Evolutionary conservation across 2,329 filamentous ascomycete species (phyloP).

Genomic region (Coniella vitis): DNA sequence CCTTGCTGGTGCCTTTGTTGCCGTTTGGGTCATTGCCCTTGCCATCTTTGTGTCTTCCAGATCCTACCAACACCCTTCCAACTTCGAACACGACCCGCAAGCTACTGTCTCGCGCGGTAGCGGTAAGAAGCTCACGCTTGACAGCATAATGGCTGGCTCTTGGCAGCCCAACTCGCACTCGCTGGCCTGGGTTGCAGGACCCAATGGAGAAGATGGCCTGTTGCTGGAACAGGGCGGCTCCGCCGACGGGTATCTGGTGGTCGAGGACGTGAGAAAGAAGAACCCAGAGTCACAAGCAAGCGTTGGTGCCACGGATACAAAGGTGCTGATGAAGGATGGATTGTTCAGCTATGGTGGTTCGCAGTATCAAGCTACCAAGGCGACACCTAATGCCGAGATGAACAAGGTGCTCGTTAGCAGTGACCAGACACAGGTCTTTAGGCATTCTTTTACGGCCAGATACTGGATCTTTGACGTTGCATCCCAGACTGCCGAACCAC

Average conservation of each 20-base stretch:
- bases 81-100: slow-evolving; percentile 59
- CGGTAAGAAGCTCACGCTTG: slow-evolving; percentile 66
- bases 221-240: slow-evolving; percentile 63
- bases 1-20: slow-evolving; percentile 51
- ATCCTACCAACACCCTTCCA: slow-evolving; percentile 57
- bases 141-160: slow-evolving; percentile 59
- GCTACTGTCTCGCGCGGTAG: slow-evolving; percentile 54
- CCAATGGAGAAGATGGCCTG: slow-evolving; percentile 74
- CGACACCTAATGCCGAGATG: slow-evolving; percentile 75
- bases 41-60: slow-evolving; percentile 59
- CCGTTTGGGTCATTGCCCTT: slow-evolving; percentile 63
- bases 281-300: slow-evolving; percentile 26
- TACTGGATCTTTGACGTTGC: slow-evolving; percentile 94
- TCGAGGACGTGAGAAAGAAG: slow-evolving; percentile 70
- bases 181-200: slow-evolving; percentile 71
- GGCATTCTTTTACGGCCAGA: slow-evolving; percentile 76
- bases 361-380: slow-evolving; percentile 49
- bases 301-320: slow-evolving; percentile 41
- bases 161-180: slow-evolving; percentile 59
- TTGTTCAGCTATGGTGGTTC: slow-evolving; percentile 54
- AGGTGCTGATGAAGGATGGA: slow-evolving; percentile 66
- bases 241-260: slow-evolving; percentile 69
- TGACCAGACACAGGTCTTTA: slow-evolving; percentile 69
- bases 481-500: slow-evolving; percentile 66
- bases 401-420: slow-evolving; percentile 81